A percentile compares a stretch with the other conserved stretches of the same genome.
These are phyloP conservation scores for Prunus mume DNA, from an alignment of 306 rosid genomes.

Conservation along the genomic window DNA sequence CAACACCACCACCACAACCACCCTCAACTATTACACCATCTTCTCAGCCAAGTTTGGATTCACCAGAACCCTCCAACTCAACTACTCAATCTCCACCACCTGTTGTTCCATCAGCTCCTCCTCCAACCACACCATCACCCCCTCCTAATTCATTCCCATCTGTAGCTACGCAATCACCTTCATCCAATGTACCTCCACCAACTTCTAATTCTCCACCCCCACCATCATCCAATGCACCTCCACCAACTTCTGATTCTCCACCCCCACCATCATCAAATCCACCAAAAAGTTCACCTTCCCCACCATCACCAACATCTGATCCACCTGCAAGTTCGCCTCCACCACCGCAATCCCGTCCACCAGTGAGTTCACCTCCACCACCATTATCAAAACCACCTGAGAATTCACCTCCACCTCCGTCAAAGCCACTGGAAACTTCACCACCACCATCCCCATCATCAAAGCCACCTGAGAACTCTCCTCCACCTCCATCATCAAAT, in stretches of 20 bases:
- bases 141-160: constrained; percentile 9
- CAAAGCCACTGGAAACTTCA: constrained; percentile 14
- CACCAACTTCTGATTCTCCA: constrained; percentile 12
- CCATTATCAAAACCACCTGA: constrained; percentile 28
- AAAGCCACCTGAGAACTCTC: constrained; percentile 18
- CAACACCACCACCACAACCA: constrained; percentile 20
- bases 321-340: constrained; percentile 35
- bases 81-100: constrained; percentile 43
- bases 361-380: constrained; percentile 31
- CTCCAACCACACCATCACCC: constrained; percentile 20
- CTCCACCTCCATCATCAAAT: constrained; percentile 35
- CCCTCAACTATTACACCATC: constrained; percentile 13
- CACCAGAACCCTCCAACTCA: constrained; percentile 31
- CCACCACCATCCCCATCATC: constrained; percentile 25
- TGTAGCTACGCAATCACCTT: constrained; percentile 16
- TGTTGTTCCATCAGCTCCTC: constrained; percentile 27
- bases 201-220: constrained; percentile 11
- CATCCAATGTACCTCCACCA: not conserved
- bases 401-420: constrained; percentile 10
- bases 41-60: constrained; percentile 25
- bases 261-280: constrained; percentile 16
- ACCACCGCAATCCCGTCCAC: constrained; percentile 14
- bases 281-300: constrained; percentile 16
- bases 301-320: constrained; percentile 23
- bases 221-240: not conserved